Base-by-base conservation (phyloP, 75 land plant species). In the Chamaecyparis obtusa region DNA sequence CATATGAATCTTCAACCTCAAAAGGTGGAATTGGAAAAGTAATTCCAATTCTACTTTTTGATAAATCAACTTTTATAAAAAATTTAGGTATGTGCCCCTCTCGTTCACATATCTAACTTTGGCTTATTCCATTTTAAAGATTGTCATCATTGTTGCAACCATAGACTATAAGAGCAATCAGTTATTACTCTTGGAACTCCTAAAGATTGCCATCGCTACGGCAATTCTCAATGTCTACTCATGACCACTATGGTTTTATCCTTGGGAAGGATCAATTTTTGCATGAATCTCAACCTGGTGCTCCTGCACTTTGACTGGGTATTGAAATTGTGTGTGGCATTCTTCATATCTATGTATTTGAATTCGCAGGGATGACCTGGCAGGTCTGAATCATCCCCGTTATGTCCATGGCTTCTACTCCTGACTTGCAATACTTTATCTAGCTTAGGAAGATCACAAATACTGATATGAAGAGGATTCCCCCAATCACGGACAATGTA, bases 221-320 rank as follows among this genome's bases (percentile, higher is more conserved):
- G n/a, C n/a, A n/a, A n/a, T n/a, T n/a, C n/a, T n/a, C n/a, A n/a
- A n/a, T n/a, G n/a, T n/a, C n/a, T n/a, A n/a, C n/a, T 90, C 51
- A 90, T 86, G 0, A 90, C 91, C 0, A 88, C 86, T 9, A 30
- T 2, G 1, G 84, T 49, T 11, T 84, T 86, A 3, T 39, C 83
- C 67, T 86, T 87, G 16, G 30, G 77, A 49, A 90, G 56, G 13
- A 75, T 5, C 5, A 86, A 90, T 49, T 89, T 88, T 86, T 89
- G 89, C 0, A 90, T 90, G 32, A 60, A 82, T 49, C 90, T 90
- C 82, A 90, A 90, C 7, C 85, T 90, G 9, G 90, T 88, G n/a
- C 87, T 87, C 8, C 91, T 90, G 30, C 88, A 85, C 49, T 83
- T 19, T 39, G 51, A 30, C n/a, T 46, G 32, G n/a, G 55, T n/a